Evolutionary conservation across 2,329 filamentous ascomycete genomes (phyloP), one percentile per base, ranked within the genome.

Genomic region (Lojkania enalia): DNA sequence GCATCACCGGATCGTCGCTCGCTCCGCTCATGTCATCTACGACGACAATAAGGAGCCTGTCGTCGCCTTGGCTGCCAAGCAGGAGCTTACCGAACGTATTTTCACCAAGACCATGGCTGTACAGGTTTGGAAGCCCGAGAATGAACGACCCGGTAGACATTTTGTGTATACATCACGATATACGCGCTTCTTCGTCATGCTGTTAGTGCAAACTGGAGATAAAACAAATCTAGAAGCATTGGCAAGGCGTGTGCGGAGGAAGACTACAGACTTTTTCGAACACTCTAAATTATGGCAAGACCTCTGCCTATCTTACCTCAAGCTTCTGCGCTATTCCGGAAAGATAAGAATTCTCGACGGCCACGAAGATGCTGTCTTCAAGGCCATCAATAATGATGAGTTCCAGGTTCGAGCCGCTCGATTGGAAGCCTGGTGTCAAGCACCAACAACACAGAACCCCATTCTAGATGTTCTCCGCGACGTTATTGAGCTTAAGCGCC

Each of bases 41-140:
- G 77, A 85, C 45, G 78, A 80, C 30, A 65, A 71, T 2, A 73
- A 74, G 36, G 74, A 76, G 39, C 69, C 77, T n/a, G 58, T 75
- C 54, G 75, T 78, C 9, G 78, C 78, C 4, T 68, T 78, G 12
- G 81, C 80, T 21, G 85, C 87, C 16, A 91, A 90, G 56, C 81
- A 85, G 61, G 88, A 92, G 42, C 81, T 95, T 12, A 91, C 90
- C 38, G 79, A 83, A 41, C 87, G 95, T 31, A 86, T 96, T 42
- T 92, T 96, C 55, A 95, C 91, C 29, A 96, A 96, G 72, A 95
- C 90, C 0, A 95, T 95, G 86, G 86, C 88, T 1, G 85, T 96
- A 67, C 92, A 95, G 62, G 90, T 96, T 3, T 96, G 91, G 91
- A 92, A 91, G 57, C 94, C 91, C 27, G 91, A 96, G 54, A 84